Base-by-base conservation (phyloP, 306 rosid genomes). In the Pterocarpus santalinus region DNA sequence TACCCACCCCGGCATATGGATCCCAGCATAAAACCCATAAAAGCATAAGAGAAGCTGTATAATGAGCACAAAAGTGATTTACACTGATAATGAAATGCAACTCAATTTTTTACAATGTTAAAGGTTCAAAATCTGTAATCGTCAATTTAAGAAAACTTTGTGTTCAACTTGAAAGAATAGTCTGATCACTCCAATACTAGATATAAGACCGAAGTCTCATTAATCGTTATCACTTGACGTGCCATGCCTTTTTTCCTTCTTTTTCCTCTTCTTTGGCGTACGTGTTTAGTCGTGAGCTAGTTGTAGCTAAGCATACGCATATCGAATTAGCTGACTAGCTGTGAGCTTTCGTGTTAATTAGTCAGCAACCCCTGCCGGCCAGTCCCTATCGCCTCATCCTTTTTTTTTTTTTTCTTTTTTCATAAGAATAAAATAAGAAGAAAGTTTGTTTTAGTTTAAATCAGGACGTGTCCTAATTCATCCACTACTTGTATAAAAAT, bases 361-460 rank as follows among this genome's bases (percentile, higher is more conserved):
- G 73, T 73, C 79, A 83, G 76, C 80, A 56, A 69, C 28, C 65
- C 61, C 75, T 56, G 68, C 85, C 81, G 78, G 72, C 62, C 43
- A 38, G 34, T 58, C 60, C 85, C 85, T 67, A 55, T 80, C 83
- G 3, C 55, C 32, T 57, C 28, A 34, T 58, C 9, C 10, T 14
- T 52, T 56, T 56, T 5, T 56, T 56, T 5, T 22, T 22, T 1
- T 22, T 22, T 22, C 28, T 22, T 22, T 22, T 22, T 22, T 22
- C 28, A 22, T 22, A 22, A 1, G 1, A 56, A 56, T 3, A 1
- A 4, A 52, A 47, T 9, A 2, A 8, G 53, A 9, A 47, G 53
- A 22, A 22, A 22, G 28, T 22, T 22, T 22, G 28, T 43, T 43
- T 43, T 43, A 47, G 15, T 11, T 47, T 47, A 8, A 47, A 47